Evolutionary conservation across 1,284 basidiomycete species (phyloP).

Genomic region (Sporisorium sorghi): DNA sequence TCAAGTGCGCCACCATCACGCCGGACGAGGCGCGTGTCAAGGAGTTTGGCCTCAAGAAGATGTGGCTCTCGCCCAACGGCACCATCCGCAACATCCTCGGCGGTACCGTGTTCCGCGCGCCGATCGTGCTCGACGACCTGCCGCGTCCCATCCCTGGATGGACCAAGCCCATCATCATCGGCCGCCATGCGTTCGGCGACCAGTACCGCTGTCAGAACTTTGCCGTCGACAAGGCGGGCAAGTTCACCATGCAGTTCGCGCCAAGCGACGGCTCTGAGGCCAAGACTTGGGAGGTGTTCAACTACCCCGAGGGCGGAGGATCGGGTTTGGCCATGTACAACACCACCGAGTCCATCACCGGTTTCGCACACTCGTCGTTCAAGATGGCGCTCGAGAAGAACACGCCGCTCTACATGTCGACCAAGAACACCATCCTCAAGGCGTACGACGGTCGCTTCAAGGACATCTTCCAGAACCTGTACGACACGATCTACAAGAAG

Average conservation of each 20-base stretch:
- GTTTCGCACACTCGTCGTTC: conserved; percentile 96
- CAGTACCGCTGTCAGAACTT: conserved; percentile 73
- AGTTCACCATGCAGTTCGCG: conserved; percentile 64
- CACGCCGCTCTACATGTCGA: conserved; percentile 77
- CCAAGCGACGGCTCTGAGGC: conserved; percentile 57
- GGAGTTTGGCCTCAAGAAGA: conserved; percentile 89
- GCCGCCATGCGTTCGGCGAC: conserved; percentile 96
- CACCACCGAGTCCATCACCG: conserved; percentile 79
- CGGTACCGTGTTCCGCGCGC: conserved; percentile 98
- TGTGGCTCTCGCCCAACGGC: conserved; percentile 73
- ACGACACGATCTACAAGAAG: conserved; percentile 82
- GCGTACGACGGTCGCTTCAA: conserved; percentile 90
- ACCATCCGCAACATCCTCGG: conserved; percentile 90
- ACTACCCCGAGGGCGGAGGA: conserved; percentile 64
- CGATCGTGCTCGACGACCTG: conserved; percentile 90
- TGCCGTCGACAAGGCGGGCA: conserved; percentile 61
- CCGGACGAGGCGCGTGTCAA: conserved; percentile 94
- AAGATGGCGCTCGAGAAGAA: conserved; percentile 98
- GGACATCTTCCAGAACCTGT: conserved; percentile 97
- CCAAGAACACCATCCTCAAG: conserved; percentile 70
- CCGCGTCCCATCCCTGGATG: conserved; percentile 90
- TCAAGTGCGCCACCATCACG: conserved; percentile 92
- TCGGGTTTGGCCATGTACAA: conserved; percentile 71
- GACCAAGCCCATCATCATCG: conserved; percentile 95
- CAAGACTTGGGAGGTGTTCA: conserved; percentile 61